Conservation (phyloP, 106 monocot genomes). For the Phalaenopsis equestris region DNA sequence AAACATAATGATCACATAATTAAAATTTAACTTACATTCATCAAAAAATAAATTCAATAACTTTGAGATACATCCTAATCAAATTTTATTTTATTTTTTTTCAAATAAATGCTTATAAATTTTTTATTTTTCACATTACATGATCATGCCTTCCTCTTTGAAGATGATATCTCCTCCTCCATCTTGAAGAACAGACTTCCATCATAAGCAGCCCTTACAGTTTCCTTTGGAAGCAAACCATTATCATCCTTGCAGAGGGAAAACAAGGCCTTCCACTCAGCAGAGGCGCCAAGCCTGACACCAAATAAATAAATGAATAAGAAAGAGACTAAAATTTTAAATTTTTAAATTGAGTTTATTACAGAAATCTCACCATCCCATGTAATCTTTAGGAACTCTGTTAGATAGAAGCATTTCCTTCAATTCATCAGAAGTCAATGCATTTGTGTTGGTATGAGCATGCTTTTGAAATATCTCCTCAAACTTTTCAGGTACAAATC, state of each 20-base stretch:
- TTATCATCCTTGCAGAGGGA: slow-evolving; percentile 58
- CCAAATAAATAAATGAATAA: neutral
- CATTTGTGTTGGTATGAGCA: slow-evolving; percentile 45
- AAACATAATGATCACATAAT: no score
- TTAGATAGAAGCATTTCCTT: slow-evolving; percentile 48
- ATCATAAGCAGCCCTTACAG: slow-evolving; percentile 55
- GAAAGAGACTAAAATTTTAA: no score
- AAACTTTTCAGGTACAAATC: slow-evolving; percentile 71
- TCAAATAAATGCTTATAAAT: no score
- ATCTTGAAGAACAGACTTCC: slow-evolving; percentile 58
- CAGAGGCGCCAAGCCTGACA: slow-evolving; percentile 35
- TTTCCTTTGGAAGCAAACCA: slow-evolving; percentile 71
- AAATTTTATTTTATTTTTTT: no score
- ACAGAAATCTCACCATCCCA: slow-evolving; percentile 43
- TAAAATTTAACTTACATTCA: no score
- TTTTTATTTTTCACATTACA: no score
- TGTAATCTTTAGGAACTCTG: slow-evolving; percentile 40
- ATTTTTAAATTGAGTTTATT: neutral
- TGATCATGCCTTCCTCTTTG: slow-evolving; percentile 15
- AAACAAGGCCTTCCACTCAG: slow-evolving; percentile 70
- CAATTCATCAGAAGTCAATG: slow-evolving; percentile 54
- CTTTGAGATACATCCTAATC: no score
- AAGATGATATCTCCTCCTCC: slow-evolving; percentile 42
- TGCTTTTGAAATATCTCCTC: slow-evolving; percentile 53
- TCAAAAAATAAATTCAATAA: no score